Evolutionary conservation across 2,329 filamentous ascomycete species (phyloP).

Genomic region (Zelopaecilomyces penicillatus): DNA sequence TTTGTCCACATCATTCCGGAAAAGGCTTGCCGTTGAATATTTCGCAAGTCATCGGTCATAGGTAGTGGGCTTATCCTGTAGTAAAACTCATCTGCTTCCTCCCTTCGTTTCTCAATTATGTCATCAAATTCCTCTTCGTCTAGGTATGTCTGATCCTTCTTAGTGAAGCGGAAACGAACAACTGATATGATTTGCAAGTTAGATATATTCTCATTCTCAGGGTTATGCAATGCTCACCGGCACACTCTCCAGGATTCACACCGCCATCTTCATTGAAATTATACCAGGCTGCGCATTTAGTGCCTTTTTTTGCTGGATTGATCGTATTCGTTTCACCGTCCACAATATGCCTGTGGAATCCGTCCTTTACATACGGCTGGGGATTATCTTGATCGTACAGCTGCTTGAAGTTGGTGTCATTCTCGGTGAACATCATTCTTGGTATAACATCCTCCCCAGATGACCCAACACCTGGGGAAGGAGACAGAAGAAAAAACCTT

Average conservation of each 20-base stretch:
- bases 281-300: constrained; percentile 88
- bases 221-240: constrained; percentile 44
- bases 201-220: too few relatives aligned
- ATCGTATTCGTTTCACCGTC: constrained; percentile 70
- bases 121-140: constrained; percentile 93
- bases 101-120: constrained; percentile 72
- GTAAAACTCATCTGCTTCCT: constrained; percentile 96
- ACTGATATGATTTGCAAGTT: constrained; percentile 38
- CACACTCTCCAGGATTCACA: constrained; percentile 83
- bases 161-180: constrained; percentile 82
- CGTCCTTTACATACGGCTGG: constrained; percentile 85
- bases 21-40: constrained; percentile 90
- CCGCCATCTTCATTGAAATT: constrained; percentile 84
- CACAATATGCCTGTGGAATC: constrained; percentile 83
- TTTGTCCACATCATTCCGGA: constrained; percentile 99
- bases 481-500: constrained; percentile 75
- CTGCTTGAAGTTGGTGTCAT: constrained; percentile 77
- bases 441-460: constrained; percentile 79
- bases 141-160: constrained; percentile 65
- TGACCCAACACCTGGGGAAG: constrained; percentile 75
- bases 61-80: constrained; percentile 86
- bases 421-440: constrained; percentile 84
- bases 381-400: constrained; percentile 74
- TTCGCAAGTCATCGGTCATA: constrained; percentile 87
- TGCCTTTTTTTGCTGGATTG: constrained; percentile 72